Evolutionary conservation across 83 land plant genomes (phyloP).

Genomic region (Larix sibirica): DNA sequence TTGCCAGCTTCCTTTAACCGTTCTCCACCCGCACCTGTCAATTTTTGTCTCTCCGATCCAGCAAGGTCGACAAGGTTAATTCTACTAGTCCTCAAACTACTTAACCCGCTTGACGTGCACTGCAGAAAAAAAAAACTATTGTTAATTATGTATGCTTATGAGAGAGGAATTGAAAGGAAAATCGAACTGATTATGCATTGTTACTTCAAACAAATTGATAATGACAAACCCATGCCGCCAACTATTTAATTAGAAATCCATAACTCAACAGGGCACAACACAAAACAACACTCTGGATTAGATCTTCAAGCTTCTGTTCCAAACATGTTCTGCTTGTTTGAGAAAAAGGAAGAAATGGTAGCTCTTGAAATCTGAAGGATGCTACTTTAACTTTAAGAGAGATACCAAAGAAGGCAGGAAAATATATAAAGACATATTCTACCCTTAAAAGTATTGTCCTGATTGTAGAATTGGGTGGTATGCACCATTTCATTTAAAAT

Average conservation of each 20-base stretch:
- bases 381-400: neutral
- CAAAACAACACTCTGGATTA: neutral
- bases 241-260: neutral
- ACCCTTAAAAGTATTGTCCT: neutral
- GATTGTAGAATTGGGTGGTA: no score
- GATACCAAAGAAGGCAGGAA: neutral
- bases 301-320: neutral
- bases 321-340: neutral
- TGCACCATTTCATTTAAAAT: neutral
- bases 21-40: constrained; percentile 87
- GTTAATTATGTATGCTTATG: constrained; percentile 71
- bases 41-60: constrained; percentile 95
- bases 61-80: constrained; percentile 96
- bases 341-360: neutral
- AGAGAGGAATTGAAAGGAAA: neutral
- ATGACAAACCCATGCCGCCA: neutral
- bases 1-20: constrained; percentile 86
- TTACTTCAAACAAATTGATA: neutral
- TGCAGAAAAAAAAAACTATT: constrained; percentile 62
- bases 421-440: neutral
- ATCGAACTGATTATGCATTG: neutral
- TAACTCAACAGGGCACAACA: neutral
- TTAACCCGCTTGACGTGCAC: constrained; percentile 71
- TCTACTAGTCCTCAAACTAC: constrained; percentile 83
- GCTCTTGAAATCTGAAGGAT: neutral